Evolutionary conservation across 805 yeast genomes (phyloP), one percentile per base, ranked within the genome.

Genomic region (Wickerhamiella occidentalis): DNA sequence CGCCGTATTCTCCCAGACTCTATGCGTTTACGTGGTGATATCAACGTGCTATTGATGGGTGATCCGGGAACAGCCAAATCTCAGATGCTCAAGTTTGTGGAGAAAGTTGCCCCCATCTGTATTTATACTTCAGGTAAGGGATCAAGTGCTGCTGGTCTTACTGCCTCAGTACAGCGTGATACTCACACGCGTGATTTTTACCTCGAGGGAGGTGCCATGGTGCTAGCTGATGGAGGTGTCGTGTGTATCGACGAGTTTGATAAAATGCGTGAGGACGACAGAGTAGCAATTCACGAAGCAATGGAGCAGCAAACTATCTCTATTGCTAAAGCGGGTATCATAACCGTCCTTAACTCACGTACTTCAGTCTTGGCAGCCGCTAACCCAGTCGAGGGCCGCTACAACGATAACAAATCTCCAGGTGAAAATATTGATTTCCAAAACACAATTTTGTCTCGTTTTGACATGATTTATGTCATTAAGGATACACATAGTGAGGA

Each of bases 21-120:
- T 13, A 85, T 88, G 90, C 73, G 96, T 61, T 74, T 92, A 50
- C 79, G 99, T 72, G 99, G 99, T 58, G 99, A 92, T 64, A 85
- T 92, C 60, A 92, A 92, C 62, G 96, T 92, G 9, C 72, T 92
- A 47, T 65, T 92, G 45, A 72, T 94, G 33, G 99, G 99, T 68
- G 99, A 92, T 62, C 99, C 99, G 21, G 98, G 98, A 70, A 92
- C 98, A 18, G 97, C 98, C 46, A 92, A 92, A 65, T 92, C 98
- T 9, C 99, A 92, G 70, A 69, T 92, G 54, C 74, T 92, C 60
- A 92, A 92, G 65, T 92, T 90, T 57, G 97, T 87, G 17, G 97
- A 92, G 63, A 88, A 90, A 61, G 87, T 85, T 18, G 78, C 95
- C 3, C 97, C 97, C 11, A 86, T 90, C 51, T 79, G 97, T 2